A percentile compares a stretch with the other conserved stretches of the same genome.
These are phyloP conservation scores for Mycena sanguinolenta DNA, from an alignment of 768 basidiomycete genomes.

Conservation along the genomic window DNA sequence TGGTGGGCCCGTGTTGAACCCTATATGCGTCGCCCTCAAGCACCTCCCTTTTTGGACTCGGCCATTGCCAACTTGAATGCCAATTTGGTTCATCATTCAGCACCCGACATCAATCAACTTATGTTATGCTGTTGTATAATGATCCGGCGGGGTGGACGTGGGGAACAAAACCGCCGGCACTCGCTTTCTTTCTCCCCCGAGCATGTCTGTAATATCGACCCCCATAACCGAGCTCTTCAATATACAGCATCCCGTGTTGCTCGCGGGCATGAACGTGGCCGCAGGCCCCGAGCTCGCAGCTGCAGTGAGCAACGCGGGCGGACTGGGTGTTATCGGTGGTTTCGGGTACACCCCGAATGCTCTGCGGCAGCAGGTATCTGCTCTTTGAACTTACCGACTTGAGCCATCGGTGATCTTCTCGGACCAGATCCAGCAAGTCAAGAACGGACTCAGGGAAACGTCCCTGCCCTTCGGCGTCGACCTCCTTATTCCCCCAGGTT, in stretches of 20 bases:
- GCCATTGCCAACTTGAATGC: too few relatives aligned
- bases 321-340: conserved; percentile 93
- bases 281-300: conserved; percentile 84
- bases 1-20: too few relatives aligned
- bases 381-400: conserved; percentile 25
- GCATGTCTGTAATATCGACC: conserved; percentile 78
- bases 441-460: conserved; percentile 79
- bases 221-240: conserved; percentile 90
- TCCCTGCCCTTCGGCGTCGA: conserved; percentile 93
- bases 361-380: conserved; percentile 77
- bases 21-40: too few relatives aligned
- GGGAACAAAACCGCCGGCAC: too few relatives aligned
- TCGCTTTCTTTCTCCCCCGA: too few relatives aligned
- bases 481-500: conserved; percentile 87
- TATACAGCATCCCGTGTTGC: conserved; percentile 89
- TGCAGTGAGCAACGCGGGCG: conserved; percentile 94
- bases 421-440: conserved; percentile 77
- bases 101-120: too few relatives aligned
- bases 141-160: too few relatives aligned
- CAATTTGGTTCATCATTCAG: too few relatives aligned
- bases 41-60: too few relatives aligned
- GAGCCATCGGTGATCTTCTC: too few relatives aligned
- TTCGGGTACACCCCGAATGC: conserved; percentile 90
- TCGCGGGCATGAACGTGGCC: conserved; percentile 73
- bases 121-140: too few relatives aligned